Conservation (phyloP, 805 yeast genomes). For the Candida berthetii region DNA sequence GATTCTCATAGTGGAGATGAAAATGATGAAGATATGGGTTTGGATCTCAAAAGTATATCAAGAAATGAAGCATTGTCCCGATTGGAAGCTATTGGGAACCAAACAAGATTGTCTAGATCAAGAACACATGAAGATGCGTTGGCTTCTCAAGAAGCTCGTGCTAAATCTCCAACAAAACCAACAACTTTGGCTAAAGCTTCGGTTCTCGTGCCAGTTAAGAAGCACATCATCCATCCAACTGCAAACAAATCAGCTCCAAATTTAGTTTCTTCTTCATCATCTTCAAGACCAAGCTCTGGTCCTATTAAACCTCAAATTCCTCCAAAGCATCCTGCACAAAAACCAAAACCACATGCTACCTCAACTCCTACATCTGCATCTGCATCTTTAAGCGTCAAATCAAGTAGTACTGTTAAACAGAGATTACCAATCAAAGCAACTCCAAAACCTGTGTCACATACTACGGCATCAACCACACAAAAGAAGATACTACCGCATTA, state of each 20-base stretch:
- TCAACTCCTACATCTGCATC: conserved; percentile 2
- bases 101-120: conserved; percentile 13
- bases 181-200: not conserved
- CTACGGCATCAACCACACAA: not conserved
- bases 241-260: conserved; percentile 4
- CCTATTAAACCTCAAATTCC: not conserved
- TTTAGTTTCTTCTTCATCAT: not conserved
- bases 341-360: conserved; percentile 1
- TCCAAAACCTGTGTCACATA: no score
- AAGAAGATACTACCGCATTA: not conserved
- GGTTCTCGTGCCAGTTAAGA: conserved; percentile 1
- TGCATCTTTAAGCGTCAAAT: not conserved
- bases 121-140: conserved; percentile 1
- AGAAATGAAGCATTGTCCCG: conserved; percentile 19
- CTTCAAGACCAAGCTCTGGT: not conserved
- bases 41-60: conserved; percentile 10
- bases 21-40: not conserved
- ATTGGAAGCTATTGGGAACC: conserved; percentile 17
- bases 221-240: conserved; percentile 1
- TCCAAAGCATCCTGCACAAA: not conserved
- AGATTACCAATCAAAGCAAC: not conserved
- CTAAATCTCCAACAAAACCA: not conserved
- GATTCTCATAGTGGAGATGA: not conserved
- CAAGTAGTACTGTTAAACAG: not conserved
- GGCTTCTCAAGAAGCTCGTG: not conserved